Base-by-base conservation (phyloP, 257 asterid genomes). In the Lycium barbarum region DNA sequence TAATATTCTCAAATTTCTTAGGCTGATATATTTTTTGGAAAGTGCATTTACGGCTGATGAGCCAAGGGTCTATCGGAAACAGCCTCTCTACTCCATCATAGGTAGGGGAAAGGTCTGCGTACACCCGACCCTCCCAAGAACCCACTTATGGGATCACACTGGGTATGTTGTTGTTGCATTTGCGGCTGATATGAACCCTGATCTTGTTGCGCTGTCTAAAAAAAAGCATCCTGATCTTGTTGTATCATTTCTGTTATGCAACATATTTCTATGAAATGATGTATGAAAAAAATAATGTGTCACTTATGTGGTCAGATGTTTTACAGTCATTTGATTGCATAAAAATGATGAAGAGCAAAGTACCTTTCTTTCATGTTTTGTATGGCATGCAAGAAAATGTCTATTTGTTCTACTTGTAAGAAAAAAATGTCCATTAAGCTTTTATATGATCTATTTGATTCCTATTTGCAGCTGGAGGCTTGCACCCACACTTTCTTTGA, bases 401-500 rank as follows among this genome's bases (percentile, higher is more conserved):
- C 59, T 45, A 11, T 72, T 71, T 8, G 15, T 72, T 18, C 80
- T 72, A n/a, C 18, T 18, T 45, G 2, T 9, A 18, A 43, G 80
- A 72, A 43, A 45, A 15, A 51, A 72, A 18, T 43, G 15, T 45
- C 36, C 36, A 72, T 76, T 26, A 51, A 49, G 82, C 22, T 26
- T 53, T 22, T 62, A 45, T 57, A 66, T 43, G n/a, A 83, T 63
- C 47, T 18, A 14, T 36, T 35, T 78, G 79, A 68, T n/a, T 11
- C 26, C 47, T 11, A 51, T 51, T 71, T 89, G 89, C 92, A 93
- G 97, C 83, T 93, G 80, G 97, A 93, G 89, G 94, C 93, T 17
- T 80, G 92, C 89, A 86, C 89, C 71, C 95, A 93, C 80, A 92
- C 97, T 43, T 93, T 92, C 93, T 93, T 93, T 43, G 89, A 93